Evolutionary conservation across 768 basidiomycete genomes (phyloP), one percentile per base, ranked within the genome.

Genomic region (Cystofilobasidium bisporidii): DNA sequence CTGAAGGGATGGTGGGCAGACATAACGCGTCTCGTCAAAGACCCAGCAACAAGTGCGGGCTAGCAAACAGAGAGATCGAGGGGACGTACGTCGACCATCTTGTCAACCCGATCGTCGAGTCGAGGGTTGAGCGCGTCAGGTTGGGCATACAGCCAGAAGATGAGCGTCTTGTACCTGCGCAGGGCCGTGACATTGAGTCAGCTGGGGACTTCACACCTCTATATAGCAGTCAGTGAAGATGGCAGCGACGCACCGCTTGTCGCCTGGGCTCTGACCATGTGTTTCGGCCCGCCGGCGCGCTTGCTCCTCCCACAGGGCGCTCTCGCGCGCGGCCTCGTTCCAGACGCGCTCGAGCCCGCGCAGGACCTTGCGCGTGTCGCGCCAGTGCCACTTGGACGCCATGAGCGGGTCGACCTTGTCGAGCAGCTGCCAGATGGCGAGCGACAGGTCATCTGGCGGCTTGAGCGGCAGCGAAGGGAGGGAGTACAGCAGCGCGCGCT

Each of bases 301-400:
- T 73, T 89, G 88, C 69, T 87, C 83, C 22, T 72, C 74, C 64
- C 87, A 81, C 17, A 89, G 82, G 62, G 88, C 85, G 71, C 87
- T 90, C 0, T 87, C 80, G 56, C 77, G 80, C 57, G 79, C 80
- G 6, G 86, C 83, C 0, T 82, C 83, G 65, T 89, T 85, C 77
- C 84, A 86, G 65, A 91, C 84, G 33, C 96, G 84, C 50, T 82
- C 81, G 11, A 99, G 76, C 71, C 83, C 89, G 43, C 92, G 82
- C 15, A 89, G 76, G 9, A 97, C 88, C 77, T 97, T 99, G 38
- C 94, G 81, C 0, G 90, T 86, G 72, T 99, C 96, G 71, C 81
- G 82, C 94, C 94, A 98, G 75, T 99, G 96, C 94, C 94, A 98
- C 70, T 92, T 80, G 36, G 81, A 81, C 0, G 88, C 89, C 55